Evolutionary conservation across 345 rosid genomes (phyloP).

Genomic region (Hibiscus syriacus): DNA sequence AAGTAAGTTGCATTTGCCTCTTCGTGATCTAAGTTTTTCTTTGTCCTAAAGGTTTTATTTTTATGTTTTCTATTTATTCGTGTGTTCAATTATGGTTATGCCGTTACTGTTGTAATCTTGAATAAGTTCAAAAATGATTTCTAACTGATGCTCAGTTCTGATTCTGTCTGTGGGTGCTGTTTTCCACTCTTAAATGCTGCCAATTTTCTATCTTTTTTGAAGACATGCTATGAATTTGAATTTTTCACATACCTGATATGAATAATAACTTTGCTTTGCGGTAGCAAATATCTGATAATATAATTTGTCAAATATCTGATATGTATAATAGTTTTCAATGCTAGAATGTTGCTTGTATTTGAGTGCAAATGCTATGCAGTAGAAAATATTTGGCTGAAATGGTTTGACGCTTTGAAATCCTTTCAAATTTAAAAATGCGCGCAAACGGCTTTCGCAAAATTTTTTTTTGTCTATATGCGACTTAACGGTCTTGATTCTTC

Average conservation of each 20-base stretch:
- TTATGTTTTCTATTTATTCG: background rate
- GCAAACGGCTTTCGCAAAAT: background rate
- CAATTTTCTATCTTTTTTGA: background rate
- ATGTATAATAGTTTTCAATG: background rate
- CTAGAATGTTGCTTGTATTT: background rate
- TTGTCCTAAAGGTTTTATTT: background rate
- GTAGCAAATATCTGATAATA: no score
- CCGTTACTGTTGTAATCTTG: background rate
- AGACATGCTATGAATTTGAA: background rate
- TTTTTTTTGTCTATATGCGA: background rate
- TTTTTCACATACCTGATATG: background rate
- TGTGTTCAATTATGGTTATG: background rate
- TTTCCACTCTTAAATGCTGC: background rate
- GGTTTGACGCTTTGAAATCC: background rate
- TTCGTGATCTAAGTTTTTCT: background rate
- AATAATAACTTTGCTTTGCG: background rate
- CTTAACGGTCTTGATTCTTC: background rate
- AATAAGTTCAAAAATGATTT: background rate
- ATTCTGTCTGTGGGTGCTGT: background rate
- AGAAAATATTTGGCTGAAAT: background rate
- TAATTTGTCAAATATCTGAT: background rate
- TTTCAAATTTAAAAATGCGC: background rate
- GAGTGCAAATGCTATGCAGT: background rate
- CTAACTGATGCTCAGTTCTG: background rate
- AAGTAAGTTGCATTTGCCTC: background rate